Evolutionary conservation across 345 rosid genomes (phyloP).

Genomic region (Microthlaspi erraticum): DNA sequence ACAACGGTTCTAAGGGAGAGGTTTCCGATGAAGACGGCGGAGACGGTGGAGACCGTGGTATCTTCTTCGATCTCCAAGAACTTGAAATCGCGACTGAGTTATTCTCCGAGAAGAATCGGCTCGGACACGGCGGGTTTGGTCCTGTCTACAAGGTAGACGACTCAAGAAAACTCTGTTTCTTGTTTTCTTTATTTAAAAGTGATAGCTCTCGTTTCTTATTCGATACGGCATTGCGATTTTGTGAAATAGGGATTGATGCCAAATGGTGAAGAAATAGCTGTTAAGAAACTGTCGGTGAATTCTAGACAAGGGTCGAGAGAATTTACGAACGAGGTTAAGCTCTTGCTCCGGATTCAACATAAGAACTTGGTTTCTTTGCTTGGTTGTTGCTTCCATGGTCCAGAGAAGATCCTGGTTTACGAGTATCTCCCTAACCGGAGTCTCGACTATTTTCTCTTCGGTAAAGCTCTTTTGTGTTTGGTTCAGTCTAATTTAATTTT

Average conservation of each 20-base stretch:
- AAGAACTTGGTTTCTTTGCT: slow-evolving; percentile 72
- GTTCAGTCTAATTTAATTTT: neutral
- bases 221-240: neutral
- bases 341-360: slow-evolving; percentile 74
- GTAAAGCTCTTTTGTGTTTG: slow-evolving; percentile 38
- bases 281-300: slow-evolving; percentile 62
- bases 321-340: slow-evolving; percentile 74
- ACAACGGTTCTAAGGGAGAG: slow-evolving; percentile 10
- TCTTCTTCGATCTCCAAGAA: slow-evolving; percentile 64
- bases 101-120: slow-evolving; percentile 76
- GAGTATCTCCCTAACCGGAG: slow-evolving; percentile 83
- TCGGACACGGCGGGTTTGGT: slow-evolving; percentile 94
- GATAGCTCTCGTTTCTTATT: neutral
- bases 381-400: slow-evolving; percentile 74
- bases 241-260: slow-evolving; percentile 60
- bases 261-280: slow-evolving; percentile 69
- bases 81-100: slow-evolving; percentile 75
- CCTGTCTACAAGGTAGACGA: slow-evolving; percentile 77
- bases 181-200: neutral
- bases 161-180: neutral
- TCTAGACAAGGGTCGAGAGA: slow-evolving; percentile 77
- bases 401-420: slow-evolving; percentile 79
- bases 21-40: slow-evolving; percentile 27
- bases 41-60: slow-evolving; percentile 44
- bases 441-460: slow-evolving; percentile 71